Percentiles rank a stretch among this genome's conserved stretches.
Conservation (phyloP, 345 rosid species). For the Gossypium sturtianum region DNA sequence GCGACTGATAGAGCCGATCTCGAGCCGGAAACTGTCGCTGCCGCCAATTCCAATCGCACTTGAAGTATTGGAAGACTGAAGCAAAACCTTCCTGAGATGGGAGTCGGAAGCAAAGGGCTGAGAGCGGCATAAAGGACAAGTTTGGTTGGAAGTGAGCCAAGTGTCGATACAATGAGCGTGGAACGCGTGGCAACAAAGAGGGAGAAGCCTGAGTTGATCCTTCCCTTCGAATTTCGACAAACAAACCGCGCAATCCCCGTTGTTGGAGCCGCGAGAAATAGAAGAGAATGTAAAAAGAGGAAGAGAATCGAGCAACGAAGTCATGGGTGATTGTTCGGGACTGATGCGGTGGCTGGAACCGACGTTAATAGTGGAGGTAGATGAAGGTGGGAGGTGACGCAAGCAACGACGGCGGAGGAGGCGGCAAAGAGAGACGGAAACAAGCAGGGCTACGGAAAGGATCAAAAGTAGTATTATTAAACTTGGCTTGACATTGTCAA, state of each 20-base stretch:
- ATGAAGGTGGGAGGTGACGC: slow-evolving; percentile 27
- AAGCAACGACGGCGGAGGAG: slow-evolving; percentile 65
- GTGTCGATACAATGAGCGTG: slow-evolving; percentile 71
- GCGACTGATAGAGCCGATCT: slow-evolving; percentile 86
- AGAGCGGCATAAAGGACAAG: slow-evolving; percentile 92
- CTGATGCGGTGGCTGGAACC: slow-evolving; percentile 35
- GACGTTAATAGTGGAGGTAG: slow-evolving; percentile 14
- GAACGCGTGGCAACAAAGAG: slow-evolving; percentile 87
- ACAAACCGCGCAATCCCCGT: slow-evolving; percentile 80
- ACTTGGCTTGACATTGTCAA: slow-evolving; percentile 55
- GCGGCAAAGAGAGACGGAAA: slow-evolving; percentile 59
- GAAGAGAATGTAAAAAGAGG: slow-evolving; percentile 74
- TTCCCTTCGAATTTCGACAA: slow-evolving; percentile 62
- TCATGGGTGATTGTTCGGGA: slow-evolving; percentile 29
- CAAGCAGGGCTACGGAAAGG: slow-evolving; percentile 44
- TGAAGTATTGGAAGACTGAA: slow-evolving; percentile 15
- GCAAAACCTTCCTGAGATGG: slow-evolving; percentile 44
- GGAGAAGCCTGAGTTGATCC: slow-evolving; percentile 80
- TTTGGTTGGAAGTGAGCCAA: slow-evolving; percentile 65
- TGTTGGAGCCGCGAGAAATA: slow-evolving; percentile 46
- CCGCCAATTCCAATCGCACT: slow-evolving; percentile 6
- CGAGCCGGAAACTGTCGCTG: slow-evolving; percentile 64
- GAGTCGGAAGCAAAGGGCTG: slow-evolving; percentile 55
- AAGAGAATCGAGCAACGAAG: slow-evolving; percentile 51
- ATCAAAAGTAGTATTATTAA: slow-evolving; percentile 48